phyloP scores from a whole-genome alignment of 2,329 filamentous ascomycete species.

The Nothopassalora personata region DNA sequence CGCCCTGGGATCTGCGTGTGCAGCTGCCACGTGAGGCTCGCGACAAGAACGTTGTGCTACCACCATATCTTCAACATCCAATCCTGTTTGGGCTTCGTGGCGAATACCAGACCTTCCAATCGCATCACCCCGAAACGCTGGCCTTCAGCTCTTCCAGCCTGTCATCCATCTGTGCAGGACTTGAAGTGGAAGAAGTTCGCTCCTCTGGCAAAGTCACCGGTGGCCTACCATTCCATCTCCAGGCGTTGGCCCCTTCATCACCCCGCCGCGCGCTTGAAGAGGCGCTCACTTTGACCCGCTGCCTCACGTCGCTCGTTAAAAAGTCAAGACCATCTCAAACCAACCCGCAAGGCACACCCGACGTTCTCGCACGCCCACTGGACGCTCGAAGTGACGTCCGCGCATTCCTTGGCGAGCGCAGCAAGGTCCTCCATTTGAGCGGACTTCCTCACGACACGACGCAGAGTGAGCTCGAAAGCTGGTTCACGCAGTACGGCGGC shows the following conservation, averaged over 20 bases:
- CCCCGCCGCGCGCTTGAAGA: constrained; percentile 97
- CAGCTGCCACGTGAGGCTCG: constrained; percentile 95
- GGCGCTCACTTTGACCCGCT: constrained; percentile 86
- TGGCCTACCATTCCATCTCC: constrained; percentile 94
- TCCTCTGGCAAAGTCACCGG: constrained; percentile 98
- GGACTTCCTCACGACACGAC: constrained; percentile 96
- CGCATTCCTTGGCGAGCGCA: constrained; percentile 90
- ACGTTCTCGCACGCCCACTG: constrained; percentile 91
- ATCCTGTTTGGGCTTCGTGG: constrained; percentile 94
- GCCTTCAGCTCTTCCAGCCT: constrained; percentile 94
- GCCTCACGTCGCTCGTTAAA: constrained; percentile 84
- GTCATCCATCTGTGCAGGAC: constrained; percentile 94
- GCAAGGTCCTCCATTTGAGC: constrained; percentile 97
- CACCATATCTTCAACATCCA: constrained; percentile 94
- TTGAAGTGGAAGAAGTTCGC: constrained; percentile 96
- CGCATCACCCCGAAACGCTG: constrained; percentile 94
- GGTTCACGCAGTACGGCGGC: constrained; percentile 98
- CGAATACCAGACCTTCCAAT: constrained; percentile 98
- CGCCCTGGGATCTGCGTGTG: constrained; percentile 96
- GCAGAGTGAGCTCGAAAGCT: constrained; percentile 96
- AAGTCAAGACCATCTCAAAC: constrained; percentile 77
- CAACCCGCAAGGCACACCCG: constrained; percentile 74
- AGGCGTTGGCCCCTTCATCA: constrained; percentile 90
- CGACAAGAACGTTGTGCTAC: constrained; percentile 95
- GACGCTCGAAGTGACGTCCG: constrained; percentile 94